phyloP scores from a whole-genome alignment of 192 early-diverging fungal species.

The Coemansia sp. region DNA sequence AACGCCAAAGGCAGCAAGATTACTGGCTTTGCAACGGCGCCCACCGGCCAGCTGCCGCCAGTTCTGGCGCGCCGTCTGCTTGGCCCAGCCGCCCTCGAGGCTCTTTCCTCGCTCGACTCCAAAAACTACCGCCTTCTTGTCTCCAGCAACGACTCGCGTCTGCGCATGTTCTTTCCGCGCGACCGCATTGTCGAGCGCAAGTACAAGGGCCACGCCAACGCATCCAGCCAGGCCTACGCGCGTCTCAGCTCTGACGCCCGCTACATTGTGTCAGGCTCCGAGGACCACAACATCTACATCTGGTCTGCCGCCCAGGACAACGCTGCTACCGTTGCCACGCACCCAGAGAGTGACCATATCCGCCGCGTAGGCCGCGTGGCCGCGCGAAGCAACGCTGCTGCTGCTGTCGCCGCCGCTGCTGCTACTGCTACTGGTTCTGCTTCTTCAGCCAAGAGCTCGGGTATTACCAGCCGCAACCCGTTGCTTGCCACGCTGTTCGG shows the following conservation, averaged over 20 bases:
- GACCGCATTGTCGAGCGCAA: slow-evolving; percentile 78
- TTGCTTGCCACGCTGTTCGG: slow-evolving; percentile 37
- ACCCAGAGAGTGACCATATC: slow-evolving; percentile 41
- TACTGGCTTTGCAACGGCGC: slow-evolving; percentile 68
- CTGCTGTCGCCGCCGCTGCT: slow-evolving; percentile 7
- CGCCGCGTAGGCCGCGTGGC: slow-evolving; percentile 26
- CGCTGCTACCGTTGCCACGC: slow-evolving; percentile 47
- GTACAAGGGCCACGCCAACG: slow-evolving; percentile 79
- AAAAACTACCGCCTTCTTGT: slow-evolving; percentile 25
- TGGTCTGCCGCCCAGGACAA: slow-evolving; percentile 61
- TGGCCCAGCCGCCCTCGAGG: slow-evolving; percentile 5
- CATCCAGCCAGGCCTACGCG: slow-evolving; percentile 71
- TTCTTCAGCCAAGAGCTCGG: slow-evolving; percentile 11
- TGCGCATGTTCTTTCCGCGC: slow-evolving; percentile 76
- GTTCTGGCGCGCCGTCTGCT: slow-evolving; percentile 57
- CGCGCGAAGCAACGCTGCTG: slow-evolving; percentile 17
- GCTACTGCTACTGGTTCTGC: slow-evolving; percentile 2
- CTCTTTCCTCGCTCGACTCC: not conserved
- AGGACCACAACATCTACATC: slow-evolving; percentile 75
- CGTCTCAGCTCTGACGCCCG: slow-evolving; percentile 74
- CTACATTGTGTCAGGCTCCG: slow-evolving; percentile 82
- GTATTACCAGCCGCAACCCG: slow-evolving; percentile 7
- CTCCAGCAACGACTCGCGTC: slow-evolving; percentile 79
- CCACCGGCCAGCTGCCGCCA: slow-evolving; percentile 24
- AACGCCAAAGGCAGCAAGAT: slow-evolving; percentile 74